A percentile compares a stretch with the other conserved stretches of the same genome.
Evolutionary conservation across 148 eudicot genomes (phyloP).

Genomic region (Chenopodium quinoa): DNA sequence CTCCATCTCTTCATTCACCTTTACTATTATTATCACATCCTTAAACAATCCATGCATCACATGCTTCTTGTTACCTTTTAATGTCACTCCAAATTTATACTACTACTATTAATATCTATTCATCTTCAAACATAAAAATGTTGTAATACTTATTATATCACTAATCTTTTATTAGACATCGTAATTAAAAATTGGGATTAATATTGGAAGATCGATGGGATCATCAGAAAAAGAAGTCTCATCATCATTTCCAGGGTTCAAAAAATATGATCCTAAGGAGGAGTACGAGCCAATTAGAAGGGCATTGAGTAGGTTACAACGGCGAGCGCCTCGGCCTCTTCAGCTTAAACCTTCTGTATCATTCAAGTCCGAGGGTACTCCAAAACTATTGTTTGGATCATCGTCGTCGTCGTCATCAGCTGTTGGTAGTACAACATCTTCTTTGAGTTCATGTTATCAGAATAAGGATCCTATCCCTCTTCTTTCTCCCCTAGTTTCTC

Average conservation of each 20-base stretch:
- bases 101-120: background rate
- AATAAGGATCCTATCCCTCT: conserved; percentile 66
- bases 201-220: background rate
- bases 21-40: background rate
- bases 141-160: background rate
- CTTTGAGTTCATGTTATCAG: conserved; percentile 23
- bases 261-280: conserved; percentile 33
- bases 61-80: background rate
- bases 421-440: conserved; percentile 2
- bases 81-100: conserved; percentile 2
- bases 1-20: background rate
- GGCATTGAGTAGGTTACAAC: conserved; percentile 41
- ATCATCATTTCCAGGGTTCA: conserved; percentile 49
- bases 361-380: conserved; percentile 25
- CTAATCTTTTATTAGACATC: background rate
- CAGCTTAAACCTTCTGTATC: conserved; percentile 39
- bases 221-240: conserved; percentile 7
- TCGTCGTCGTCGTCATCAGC: conserved; percentile 12
- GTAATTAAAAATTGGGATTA: background rate
- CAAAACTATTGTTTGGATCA: conserved; percentile 12
- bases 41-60: conserved; percentile 12
- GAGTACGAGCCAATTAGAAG: conserved; percentile 31
- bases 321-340: conserved; percentile 56
- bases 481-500: conserved; percentile 59
- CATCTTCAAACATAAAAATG: background rate